Conservation (phyloP, 305 asterid species). For the Vinca major region DNA sequence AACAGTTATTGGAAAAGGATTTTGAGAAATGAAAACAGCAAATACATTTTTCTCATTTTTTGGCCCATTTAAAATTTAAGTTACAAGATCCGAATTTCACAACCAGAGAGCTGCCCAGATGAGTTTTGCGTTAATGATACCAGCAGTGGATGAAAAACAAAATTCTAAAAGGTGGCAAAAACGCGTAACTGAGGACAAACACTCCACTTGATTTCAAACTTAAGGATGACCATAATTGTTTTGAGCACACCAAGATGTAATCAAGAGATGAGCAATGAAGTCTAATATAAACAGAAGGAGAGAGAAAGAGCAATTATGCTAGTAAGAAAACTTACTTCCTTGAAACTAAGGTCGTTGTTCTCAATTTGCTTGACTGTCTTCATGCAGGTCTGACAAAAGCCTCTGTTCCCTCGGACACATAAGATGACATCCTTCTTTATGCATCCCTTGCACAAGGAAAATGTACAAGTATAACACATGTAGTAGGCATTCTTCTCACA, state of each 20-base stretch:
- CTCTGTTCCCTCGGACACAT: slow-evolving; percentile 86
- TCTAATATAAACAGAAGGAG: slow-evolving; percentile 1
- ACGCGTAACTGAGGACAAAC: no score
- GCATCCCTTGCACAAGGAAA: slow-evolving; percentile 92
- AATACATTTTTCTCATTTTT: no score
- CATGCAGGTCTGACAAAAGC: slow-evolving; percentile 93
- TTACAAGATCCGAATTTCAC: no score
- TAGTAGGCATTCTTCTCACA: slow-evolving; percentile 90
- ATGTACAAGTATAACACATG: slow-evolving; percentile 87
- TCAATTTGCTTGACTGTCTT: slow-evolving; percentile 64
- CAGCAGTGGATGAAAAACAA: no score
- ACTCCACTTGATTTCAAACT: no score
- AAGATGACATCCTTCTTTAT: slow-evolving; percentile 49
- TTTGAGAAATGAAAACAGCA: no score
- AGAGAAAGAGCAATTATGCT: slow-evolving; percentile 6
- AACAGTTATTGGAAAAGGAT: no score
- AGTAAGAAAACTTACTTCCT: slow-evolving; percentile 44
- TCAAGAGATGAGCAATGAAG: background rate
- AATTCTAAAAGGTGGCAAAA: no score
- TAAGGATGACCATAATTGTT: background rate
- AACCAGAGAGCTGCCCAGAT: no score
- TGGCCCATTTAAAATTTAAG: no score
- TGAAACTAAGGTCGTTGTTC: slow-evolving; percentile 41
- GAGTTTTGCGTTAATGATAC: no score
- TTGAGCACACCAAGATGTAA: background rate